Evolutionary conservation across 2,329 filamentous ascomycete genomes (phyloP).

Genomic region (Colletotrichum endophyticum): DNA sequence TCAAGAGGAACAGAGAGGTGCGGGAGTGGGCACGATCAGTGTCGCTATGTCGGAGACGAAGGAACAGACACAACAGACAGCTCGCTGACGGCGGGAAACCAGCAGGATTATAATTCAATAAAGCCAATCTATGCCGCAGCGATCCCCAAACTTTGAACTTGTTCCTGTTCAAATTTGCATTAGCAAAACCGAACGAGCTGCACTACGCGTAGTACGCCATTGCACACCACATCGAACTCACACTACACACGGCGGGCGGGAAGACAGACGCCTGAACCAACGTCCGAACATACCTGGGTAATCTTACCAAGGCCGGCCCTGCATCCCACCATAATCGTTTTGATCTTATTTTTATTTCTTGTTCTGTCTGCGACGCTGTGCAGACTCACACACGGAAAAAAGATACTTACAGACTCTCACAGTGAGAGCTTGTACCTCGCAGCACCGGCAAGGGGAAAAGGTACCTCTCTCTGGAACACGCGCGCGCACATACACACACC

Average conservation of each 20-base stretch:
- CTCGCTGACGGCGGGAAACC: slow-evolving; percentile 11
- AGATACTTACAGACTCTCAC: neutral
- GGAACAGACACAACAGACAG: slow-evolving; percentile 15
- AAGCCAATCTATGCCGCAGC: neutral
- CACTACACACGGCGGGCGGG: neutral
- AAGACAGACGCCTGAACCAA: neutral
- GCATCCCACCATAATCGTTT: neutral
- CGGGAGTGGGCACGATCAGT: neutral
- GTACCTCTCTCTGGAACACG: neutral
- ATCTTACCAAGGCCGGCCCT: slow-evolving; percentile 18
- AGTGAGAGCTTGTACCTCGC: neutral
- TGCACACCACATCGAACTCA: neutral
- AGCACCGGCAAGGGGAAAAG: neutral
- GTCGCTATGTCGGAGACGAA: neutral
- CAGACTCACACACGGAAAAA: neutral
- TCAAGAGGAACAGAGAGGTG: slow-evolving; percentile 3
- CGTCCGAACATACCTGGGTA: slow-evolving; percentile 12
- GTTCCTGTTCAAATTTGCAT: neutral
- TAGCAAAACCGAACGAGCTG: neutral
- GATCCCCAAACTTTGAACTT: neutral
- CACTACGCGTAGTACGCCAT: neutral
- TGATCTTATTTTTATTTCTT: neutral
- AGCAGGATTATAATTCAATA: neutral
- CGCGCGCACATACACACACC: neutral
- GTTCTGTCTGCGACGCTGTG: neutral